Evolutionary conservation across 306 rosid species (phyloP).

Genomic region (Morella rubra): DNA sequence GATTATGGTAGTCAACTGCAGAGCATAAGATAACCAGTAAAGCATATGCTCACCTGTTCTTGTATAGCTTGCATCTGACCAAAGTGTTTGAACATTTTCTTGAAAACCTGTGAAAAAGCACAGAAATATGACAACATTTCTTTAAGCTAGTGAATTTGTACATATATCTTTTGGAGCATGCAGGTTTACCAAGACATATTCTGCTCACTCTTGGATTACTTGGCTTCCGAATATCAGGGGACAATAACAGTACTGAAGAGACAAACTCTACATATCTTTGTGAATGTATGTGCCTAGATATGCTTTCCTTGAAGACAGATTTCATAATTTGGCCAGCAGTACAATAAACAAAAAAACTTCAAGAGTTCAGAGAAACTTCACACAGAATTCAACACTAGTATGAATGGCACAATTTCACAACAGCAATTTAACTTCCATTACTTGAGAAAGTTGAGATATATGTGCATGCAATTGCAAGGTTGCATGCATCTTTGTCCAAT

Average conservation of each 20-base stretch:
- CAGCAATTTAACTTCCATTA: neutral
- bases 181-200: neutral
- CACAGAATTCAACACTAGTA: neutral
- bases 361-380: neutral
- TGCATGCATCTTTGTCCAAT: too few relatives aligned
- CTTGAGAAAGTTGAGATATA: too few relatives aligned
- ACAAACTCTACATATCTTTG: neutral
- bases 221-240: neutral
- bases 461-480: too few relatives aligned
- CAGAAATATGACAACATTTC: constrained; percentile 3
- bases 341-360: neutral
- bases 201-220: neutral
- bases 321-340: neutral
- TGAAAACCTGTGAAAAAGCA: constrained; percentile 51
- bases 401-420: neutral
- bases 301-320: neutral
- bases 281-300: neutral
- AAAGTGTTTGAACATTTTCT: constrained; percentile 72
- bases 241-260: neutral
- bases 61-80: constrained; percentile 70
- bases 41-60: constrained; percentile 62
- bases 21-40: constrained; percentile 12
- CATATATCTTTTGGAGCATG: neutral
- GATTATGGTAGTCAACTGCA: constrained; percentile 7
- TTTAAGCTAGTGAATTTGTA: neutral